Evolutionary conservation across 208 protist genomes (phyloP), one percentile per base, ranked within the genome.

Genomic region (Trichomonas vaginalis): DNA sequence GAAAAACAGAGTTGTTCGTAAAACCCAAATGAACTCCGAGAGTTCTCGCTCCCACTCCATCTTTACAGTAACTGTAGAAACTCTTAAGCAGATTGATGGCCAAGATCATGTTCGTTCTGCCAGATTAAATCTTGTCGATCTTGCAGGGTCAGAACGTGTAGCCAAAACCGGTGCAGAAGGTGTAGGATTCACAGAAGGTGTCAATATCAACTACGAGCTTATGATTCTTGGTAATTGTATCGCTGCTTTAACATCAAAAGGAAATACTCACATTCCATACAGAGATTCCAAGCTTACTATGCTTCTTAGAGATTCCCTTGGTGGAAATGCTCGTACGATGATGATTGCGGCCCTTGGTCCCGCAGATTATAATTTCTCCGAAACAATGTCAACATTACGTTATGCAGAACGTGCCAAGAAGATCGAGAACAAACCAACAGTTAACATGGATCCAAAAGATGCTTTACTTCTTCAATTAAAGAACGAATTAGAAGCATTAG

Each of bases 61-160:
- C 40, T 96, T 96, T 40, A 70, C 96, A n/a, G 42, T 96, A 95
- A 97, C 87, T 27, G 95, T 97, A 48, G 96, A 97, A 95, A 87
- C 48, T 12, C 96, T 96, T 45, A 95, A 88, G 39, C 96, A 87
- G 39, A 35, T 56, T 82, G 82, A 95, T 27, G 96, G 96, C 90
- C 96, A 95, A 56, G 27, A 70, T 62, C 45, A 49, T 40, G 48
- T 95, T 21, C 14, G 96, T 32, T 61, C 56, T 27, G 97, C 97
- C n/a, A 97, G 97, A 96, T 95, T 97, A 17, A 97, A 97, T 95
- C 70, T 97, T 23, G 96, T 97, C 83, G 97, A 97, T 51, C 96
- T 97, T 17, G 97, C 97, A 15, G 97, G 96, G 32, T 96, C 90
- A 39, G 97, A 97, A 96, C 95, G 97, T 10, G 95, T 70, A 12